These are phyloP conservation scores for Pleurotus djamor DNA, from an alignment of 768 basidiomycete genomes.

Conservation along the genomic window DNA sequence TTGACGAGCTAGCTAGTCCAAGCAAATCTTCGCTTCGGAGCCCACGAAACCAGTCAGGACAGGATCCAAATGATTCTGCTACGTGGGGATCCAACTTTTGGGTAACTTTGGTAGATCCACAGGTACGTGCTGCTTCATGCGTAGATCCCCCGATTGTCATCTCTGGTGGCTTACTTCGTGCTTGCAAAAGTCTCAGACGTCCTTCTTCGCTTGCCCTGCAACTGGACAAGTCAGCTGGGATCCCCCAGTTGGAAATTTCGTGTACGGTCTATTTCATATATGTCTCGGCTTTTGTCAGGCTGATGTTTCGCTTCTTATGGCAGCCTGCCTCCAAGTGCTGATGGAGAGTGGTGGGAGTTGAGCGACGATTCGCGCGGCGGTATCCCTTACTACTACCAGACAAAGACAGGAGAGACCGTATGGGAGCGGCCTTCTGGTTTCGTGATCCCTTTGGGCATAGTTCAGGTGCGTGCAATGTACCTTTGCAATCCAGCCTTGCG, in stretches of 20 bases:
- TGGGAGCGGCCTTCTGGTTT: slow-evolving; percentile 92
- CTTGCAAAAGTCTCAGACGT: slow-evolving; percentile 45
- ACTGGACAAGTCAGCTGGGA: slow-evolving; percentile 94
- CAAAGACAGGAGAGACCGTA: slow-evolving; percentile 85
- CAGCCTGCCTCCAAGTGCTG: slow-evolving; percentile 78
- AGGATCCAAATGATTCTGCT: slow-evolving; percentile 44
- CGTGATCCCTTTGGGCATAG: slow-evolving; percentile 86
- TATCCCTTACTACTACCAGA: slow-evolving; percentile 92
- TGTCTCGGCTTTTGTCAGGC: slow-evolving; percentile 11
- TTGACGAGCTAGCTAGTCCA: slow-evolving; percentile 10
- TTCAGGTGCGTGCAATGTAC: slow-evolving; percentile 57
- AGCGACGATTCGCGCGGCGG: slow-evolving; percentile 81
- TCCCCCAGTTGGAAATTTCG: slow-evolving; percentile 84
- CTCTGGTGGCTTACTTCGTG: slow-evolving; percentile 2
- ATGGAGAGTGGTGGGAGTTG: slow-evolving; percentile 98
- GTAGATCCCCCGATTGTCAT: slow-evolving; percentile 4
- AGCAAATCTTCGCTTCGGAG: slow-evolving; percentile 22
- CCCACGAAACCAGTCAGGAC: slow-evolving; percentile 8
- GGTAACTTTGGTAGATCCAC: slow-evolving; percentile 91
- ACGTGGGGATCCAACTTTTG: slow-evolving; percentile 89
- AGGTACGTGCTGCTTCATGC: slow-evolving; percentile 43
- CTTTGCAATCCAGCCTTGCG: slow-evolving; percentile 1
- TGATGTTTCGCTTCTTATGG: slow-evolving; percentile 8
- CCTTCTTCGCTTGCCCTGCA: slow-evolving; percentile 92
- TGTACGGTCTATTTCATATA: slow-evolving; percentile 46